phyloP scores from a whole-genome alignment of 163 green algal species.

The Chlamydomonas reinhardtii region DNA sequence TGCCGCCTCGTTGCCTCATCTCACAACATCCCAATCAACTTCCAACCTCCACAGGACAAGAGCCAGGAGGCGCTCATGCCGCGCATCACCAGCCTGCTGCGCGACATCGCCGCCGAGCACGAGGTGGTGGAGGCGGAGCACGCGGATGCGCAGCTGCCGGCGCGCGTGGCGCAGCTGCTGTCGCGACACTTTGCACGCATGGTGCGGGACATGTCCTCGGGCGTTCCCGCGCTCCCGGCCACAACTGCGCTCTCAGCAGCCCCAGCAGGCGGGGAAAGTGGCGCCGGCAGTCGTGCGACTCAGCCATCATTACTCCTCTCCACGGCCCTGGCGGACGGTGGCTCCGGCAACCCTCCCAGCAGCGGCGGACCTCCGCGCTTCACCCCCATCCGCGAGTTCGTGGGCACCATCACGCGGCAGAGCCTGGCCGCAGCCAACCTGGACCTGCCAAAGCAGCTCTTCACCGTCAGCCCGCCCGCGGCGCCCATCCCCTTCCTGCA shows the following conservation, averaged over 20 bases:
- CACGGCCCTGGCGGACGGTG: too few species aligned
- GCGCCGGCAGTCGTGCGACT: background rate
- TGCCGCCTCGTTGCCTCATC: too few species aligned
- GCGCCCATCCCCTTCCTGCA: slow-evolving; percentile 3
- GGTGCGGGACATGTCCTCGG: background rate
- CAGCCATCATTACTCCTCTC: too few species aligned
- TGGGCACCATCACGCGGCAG: slow-evolving; percentile 1
- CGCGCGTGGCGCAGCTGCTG: slow-evolving; percentile 40
- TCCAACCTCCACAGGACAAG: slow-evolving; percentile 35
- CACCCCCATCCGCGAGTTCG: background rate
- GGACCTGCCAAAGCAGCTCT: background rate
- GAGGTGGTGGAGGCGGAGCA: slow-evolving; percentile 18
- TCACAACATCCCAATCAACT: background rate
- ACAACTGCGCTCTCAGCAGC: too few species aligned
- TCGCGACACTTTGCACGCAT: slow-evolving; percentile 5
- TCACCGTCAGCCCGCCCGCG: background rate
- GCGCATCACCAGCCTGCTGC: slow-evolving; percentile 44
- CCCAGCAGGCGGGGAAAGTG: too few species aligned
- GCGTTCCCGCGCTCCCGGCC: too few species aligned
- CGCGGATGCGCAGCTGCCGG: slow-evolving; percentile 18
- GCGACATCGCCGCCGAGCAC: slow-evolving; percentile 1
- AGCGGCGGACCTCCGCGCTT: background rate
- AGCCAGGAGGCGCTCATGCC: slow-evolving; percentile 50
- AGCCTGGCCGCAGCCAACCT: background rate
- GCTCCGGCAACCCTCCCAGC: background rate